These are phyloP conservation scores for Aspergillus diversus DNA, from an alignment of 495 filamentous ascomycete genomes.

Conservation along the genomic window DNA sequence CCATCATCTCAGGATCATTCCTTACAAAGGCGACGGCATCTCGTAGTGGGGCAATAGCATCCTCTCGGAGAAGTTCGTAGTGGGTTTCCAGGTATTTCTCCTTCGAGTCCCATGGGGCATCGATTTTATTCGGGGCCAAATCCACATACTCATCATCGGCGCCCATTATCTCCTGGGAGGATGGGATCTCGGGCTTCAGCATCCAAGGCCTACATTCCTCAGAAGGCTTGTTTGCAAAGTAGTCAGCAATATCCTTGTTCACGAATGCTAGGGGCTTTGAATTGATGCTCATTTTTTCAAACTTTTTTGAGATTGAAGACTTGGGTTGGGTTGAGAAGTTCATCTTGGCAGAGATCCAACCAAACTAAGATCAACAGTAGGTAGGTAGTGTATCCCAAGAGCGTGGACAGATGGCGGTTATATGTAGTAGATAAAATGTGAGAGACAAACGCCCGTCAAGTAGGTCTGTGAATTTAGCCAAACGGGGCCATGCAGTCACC, in stretches of 20 bases:
- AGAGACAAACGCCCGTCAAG: not conserved
- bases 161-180: constrained; percentile 47
- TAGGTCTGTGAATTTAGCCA: not conserved
- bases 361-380: not conserved
- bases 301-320: not conserved
- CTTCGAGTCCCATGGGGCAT: constrained; percentile 51
- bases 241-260: constrained; percentile 40
- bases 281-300: not conserved
- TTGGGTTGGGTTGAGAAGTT: constrained; percentile 4
- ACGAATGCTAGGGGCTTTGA: constrained; percentile 12
- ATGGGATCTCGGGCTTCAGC: constrained; percentile 49
- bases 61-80: constrained; percentile 69
- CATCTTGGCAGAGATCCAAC: constrained; percentile 5
- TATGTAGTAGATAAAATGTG: not conserved
- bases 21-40: constrained; percentile 57
- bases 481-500: not conserved
- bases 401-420: not conserved
- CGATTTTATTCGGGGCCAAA: constrained; percentile 41
- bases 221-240: constrained; percentile 26
- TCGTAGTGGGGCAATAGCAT: constrained; percentile 61
- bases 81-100: constrained; percentile 62
- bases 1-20: constrained; percentile 48
- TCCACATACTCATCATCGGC: constrained; percentile 32
- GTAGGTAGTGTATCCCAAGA: not conserved
- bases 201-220: constrained; percentile 40